These are phyloP conservation scores for Solanum piurae DNA, from an alignment of 257 asterid species.

Conservation along the genomic window DNA sequence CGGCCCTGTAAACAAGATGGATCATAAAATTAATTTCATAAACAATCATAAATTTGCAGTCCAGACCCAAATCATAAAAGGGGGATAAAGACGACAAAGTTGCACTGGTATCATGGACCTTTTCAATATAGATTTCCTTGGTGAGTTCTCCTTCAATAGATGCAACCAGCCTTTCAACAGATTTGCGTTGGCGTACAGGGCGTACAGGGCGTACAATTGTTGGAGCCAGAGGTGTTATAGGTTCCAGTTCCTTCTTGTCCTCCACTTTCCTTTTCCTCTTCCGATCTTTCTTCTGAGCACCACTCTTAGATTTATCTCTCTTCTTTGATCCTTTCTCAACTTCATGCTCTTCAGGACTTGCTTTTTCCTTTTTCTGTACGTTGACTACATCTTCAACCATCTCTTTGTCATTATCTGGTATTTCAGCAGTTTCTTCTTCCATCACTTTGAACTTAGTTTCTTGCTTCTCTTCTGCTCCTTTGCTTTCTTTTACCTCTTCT, in stretches of 20 bases:
- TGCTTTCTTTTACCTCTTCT: not conserved
- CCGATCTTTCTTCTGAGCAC: constrained; percentile 14
- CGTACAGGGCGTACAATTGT: constrained; percentile 77
- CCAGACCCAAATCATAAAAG: not conserved
- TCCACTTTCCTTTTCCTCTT: constrained; percentile 29
- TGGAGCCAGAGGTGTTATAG: constrained; percentile 51
- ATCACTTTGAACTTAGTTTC: constrained; percentile 8
- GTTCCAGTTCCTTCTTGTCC: constrained; percentile 41
- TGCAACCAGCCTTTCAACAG: constrained; percentile 90
- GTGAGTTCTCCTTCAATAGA: constrained; percentile 52
- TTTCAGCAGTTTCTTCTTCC: constrained; percentile 16
- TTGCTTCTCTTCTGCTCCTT: constrained; percentile 2
- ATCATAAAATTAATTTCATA: not conserved
- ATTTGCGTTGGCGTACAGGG: constrained; percentile 83
- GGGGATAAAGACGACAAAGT: not conserved
- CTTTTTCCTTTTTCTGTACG: constrained; percentile 19
- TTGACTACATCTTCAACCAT: constrained; percentile 10
- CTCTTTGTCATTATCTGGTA: constrained; percentile 2
- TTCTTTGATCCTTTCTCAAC: constrained; percentile 37
- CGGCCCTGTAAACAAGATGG: constrained; percentile 52
- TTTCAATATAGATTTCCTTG: constrained; percentile 64
- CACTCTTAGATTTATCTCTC: constrained; percentile 35
- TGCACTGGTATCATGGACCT: constrained; percentile 33
- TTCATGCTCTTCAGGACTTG: constrained; percentile 17
- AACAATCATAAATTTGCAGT: not conserved